Conservation (phyloP, 371 early-diverging fungal genomes). For the Paraphysoderma sedebokerense region DNA sequence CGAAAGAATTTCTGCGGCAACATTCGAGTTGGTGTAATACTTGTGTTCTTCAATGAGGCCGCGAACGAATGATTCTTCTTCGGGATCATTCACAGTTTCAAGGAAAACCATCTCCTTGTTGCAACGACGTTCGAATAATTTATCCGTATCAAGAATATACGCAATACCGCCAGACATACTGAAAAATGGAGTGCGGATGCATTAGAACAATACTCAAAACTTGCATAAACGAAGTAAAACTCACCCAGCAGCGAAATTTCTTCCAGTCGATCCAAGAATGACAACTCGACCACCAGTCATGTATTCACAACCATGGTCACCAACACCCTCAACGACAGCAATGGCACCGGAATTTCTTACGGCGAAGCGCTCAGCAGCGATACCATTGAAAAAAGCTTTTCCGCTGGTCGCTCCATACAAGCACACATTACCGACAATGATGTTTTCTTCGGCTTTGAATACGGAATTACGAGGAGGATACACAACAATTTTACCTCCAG, state of each 20-base stretch:
- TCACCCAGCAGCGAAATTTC: constrained; percentile 92
- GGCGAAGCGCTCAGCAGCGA: constrained; percentile 93
- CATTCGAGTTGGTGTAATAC: constrained; percentile 59
- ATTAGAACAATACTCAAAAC: too few species aligned
- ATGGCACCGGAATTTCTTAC: constrained; percentile 92
- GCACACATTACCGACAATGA: constrained; percentile 92
- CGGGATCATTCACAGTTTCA: constrained; percentile 52
- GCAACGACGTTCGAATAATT: constrained; percentile 40
- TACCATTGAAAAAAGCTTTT: constrained; percentile 76
- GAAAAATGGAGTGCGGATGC: constrained; percentile 6
- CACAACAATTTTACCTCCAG: constrained; percentile 74
- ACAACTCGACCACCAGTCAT: constrained; percentile 88
- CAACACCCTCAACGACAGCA: constrained; percentile 90
- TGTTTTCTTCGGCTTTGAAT: constrained; percentile 70
- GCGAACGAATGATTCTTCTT: constrained; percentile 57
- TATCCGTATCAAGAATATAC: constrained; percentile 50
- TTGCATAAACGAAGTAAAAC: too few species aligned
- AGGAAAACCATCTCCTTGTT: constrained; percentile 84
- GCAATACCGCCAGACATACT: constrained; percentile 91
- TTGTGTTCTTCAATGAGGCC: constrained; percentile 63
- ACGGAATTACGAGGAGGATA: constrained; percentile 52
- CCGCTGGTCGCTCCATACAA: constrained; percentile 92
- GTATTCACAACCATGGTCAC: constrained; percentile 98
- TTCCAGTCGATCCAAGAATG: constrained; percentile 64
- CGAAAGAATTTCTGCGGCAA: constrained; percentile 54